Conservation (phyloP, 805 yeast species). For the Cyberlindnera petersonii region DNA sequence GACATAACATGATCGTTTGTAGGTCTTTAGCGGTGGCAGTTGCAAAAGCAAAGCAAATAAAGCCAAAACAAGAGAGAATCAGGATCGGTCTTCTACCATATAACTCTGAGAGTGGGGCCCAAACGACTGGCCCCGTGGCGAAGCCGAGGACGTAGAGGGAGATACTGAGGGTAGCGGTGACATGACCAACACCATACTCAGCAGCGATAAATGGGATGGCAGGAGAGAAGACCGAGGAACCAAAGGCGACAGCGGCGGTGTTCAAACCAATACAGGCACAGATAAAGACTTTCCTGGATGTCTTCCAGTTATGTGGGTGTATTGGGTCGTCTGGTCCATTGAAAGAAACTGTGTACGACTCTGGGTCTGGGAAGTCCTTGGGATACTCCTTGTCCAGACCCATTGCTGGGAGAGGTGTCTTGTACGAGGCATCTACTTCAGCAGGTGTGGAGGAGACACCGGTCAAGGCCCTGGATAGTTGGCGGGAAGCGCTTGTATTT, state of each 20-base stretch:
- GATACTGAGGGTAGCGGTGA: conserved; percentile 71
- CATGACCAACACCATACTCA: conserved; percentile 56
- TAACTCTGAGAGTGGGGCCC: conserved; percentile 86
- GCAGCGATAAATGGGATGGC: conserved; percentile 46
- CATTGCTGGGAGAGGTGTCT: conserved; percentile 51
- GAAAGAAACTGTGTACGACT: conserved; percentile 67
- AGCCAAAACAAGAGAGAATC: conserved; percentile 52
- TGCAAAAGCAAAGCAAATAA: conserved; percentile 61
- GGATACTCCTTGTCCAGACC: conserved; percentile 53
- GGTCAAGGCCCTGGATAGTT: conserved; percentile 41
- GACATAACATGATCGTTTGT: conserved; percentile 71
- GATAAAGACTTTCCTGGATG: conserved; percentile 40
- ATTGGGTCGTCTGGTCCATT: conserved; percentile 77
- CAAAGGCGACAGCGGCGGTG: conserved; percentile 59
- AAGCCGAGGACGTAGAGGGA: conserved; percentile 88
- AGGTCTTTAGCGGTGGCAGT: conserved; percentile 74
- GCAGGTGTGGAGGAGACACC: conserved; percentile 30
- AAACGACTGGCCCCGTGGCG: conserved; percentile 86
- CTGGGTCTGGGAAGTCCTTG: conserved; percentile 48
- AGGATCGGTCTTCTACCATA: conserved; percentile 67
- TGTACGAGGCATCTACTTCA: conserved; percentile 29
- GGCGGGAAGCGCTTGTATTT: conserved; percentile 25
- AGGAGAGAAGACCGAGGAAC: conserved; percentile 79
- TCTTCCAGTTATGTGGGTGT: conserved; percentile 78
- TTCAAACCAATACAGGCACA: conserved; percentile 44